Evolutionary conservation across 805 yeast species (phyloP).

Genomic region (Kluyveromyces dobzhanskii): DNA sequence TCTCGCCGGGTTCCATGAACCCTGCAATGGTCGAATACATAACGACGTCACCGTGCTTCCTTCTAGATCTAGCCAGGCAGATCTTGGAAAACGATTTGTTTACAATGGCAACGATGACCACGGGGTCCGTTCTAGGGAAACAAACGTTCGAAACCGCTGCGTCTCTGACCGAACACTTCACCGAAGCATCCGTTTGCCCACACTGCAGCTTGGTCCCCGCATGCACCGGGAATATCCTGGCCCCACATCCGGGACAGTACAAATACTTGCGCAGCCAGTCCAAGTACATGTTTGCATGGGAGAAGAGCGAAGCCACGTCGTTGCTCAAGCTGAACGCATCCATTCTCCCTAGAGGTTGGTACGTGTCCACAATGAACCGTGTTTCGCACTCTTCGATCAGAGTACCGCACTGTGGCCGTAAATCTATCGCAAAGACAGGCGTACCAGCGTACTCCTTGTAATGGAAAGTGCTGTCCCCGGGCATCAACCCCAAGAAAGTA

Average conservation of each 20-base stretch:
- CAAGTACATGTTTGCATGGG: constrained; percentile 74
- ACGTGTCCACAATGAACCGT: constrained; percentile 5
- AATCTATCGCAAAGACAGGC: constrained; percentile 58
- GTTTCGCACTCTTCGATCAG: constrained; percentile 6
- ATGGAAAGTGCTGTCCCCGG: constrained; percentile 29
- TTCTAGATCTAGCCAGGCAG: constrained; percentile 60
- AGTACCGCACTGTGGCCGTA: constrained; percentile 17
- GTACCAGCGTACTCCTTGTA: constrained; percentile 46
- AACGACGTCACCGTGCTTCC: constrained; percentile 38
- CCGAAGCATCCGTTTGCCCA: constrained; percentile 20
- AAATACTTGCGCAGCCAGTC: constrained; percentile 74
- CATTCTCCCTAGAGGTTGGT: constrained; percentile 3
- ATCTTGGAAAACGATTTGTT: constrained; percentile 51
- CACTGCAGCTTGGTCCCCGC: constrained; percentile 59
- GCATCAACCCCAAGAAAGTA: constrained; percentile 17
- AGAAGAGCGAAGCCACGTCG: constrained; percentile 54
- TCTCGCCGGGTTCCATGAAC: constrained; percentile 90
- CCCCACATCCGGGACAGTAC: constrained; percentile 85
- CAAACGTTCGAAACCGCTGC: constrained; percentile 61
- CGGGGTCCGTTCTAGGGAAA: constrained; percentile 89
- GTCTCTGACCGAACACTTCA: constrained; percentile 31
- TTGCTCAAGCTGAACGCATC: constrained; percentile 17
- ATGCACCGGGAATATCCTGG: constrained; percentile 52
- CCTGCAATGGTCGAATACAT: constrained; percentile 93
- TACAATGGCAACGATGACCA: constrained; percentile 71